These are phyloP conservation scores for Candida nemodendra DNA, from an alignment of 805 yeast species.

Conservation along the genomic window DNA sequence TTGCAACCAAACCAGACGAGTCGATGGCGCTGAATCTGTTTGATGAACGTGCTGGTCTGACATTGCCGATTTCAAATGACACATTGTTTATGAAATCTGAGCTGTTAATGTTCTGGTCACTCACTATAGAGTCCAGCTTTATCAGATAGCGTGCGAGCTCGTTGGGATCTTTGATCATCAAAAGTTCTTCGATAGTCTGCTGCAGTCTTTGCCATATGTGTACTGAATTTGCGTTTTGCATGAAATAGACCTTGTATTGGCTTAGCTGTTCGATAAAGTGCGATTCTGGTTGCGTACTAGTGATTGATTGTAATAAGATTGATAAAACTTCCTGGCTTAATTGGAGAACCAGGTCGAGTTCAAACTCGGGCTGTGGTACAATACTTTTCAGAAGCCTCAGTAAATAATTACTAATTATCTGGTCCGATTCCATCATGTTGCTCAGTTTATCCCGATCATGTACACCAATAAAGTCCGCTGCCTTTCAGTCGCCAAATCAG, in stretches of 20 bases:
- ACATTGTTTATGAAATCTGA: conserved; percentile 2
- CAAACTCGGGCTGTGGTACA: conserved; percentile 14
- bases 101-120: conserved; percentile 1
- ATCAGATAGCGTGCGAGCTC: conserved; percentile 23
- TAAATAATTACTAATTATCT: conserved; percentile 20
- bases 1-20: conserved; percentile 8
- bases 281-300: conserved; percentile 2
- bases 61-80: neutral
- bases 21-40: conserved; percentile 4
- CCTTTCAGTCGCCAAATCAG: too few species aligned
- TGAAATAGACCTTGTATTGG: conserved; percentile 10
- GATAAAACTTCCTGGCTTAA: conserved; percentile 14
- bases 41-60: neutral
- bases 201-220: conserved; percentile 19
- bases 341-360: conserved; percentile 9
- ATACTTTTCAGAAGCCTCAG: conserved; percentile 18
- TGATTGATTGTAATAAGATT: conserved; percentile 11
- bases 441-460: too few species aligned
- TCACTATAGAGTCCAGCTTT: conserved; percentile 18
- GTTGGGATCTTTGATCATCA: conserved; percentile 14
- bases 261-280: conserved; percentile 6
- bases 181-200: conserved; percentile 22
- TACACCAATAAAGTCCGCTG: too few species aligned
- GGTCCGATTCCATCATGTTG: conserved; percentile 21
- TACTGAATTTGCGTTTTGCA: conserved; percentile 6